Conservation (phyloP, 2,329 filamentous ascomycete genomes). For the Phyllosticta capitalensis region DNA sequence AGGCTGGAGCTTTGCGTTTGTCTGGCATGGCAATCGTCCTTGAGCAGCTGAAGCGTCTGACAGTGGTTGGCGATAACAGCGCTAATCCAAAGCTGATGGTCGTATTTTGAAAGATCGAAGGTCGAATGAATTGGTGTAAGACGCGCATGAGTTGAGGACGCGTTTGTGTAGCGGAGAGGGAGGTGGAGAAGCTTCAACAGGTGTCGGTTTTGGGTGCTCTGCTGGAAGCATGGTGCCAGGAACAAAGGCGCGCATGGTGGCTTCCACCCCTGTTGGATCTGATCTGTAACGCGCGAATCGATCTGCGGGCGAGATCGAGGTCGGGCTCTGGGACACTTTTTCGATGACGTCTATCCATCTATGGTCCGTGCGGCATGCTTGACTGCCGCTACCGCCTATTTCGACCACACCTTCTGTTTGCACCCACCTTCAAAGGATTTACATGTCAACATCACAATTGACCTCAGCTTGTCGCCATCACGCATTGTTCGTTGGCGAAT, state of each 20-base stretch:
- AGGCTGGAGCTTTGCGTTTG: conserved; percentile 23
- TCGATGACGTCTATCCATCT: background rate
- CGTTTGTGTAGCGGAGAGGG: background rate
- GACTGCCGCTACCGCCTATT: background rate
- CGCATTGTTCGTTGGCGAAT: no score
- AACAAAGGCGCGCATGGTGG: conserved; percentile 2
- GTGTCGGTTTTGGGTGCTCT: background rate
- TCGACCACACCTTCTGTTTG: background rate
- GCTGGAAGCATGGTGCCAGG: background rate
- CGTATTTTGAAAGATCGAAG: background rate
- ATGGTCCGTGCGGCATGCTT: background rate
- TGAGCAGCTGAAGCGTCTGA: background rate
- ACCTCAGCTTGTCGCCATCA: no score
- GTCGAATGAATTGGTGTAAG: background rate
- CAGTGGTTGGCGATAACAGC: background rate
- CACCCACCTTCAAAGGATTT: no score
- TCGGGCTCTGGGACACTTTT: background rate
- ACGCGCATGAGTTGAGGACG: background rate
- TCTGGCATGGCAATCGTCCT: conserved; percentile 19
- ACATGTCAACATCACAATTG: no score
- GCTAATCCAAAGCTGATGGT: background rate
- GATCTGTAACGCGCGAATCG: conserved; percentile 2
- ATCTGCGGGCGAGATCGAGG: conserved; percentile 8
- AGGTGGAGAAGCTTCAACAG: background rate
- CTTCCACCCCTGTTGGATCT: background rate